Base-by-base conservation (phyloP, 352 stramenopile genomes). In the Globisporangium acanthophoron region DNA sequence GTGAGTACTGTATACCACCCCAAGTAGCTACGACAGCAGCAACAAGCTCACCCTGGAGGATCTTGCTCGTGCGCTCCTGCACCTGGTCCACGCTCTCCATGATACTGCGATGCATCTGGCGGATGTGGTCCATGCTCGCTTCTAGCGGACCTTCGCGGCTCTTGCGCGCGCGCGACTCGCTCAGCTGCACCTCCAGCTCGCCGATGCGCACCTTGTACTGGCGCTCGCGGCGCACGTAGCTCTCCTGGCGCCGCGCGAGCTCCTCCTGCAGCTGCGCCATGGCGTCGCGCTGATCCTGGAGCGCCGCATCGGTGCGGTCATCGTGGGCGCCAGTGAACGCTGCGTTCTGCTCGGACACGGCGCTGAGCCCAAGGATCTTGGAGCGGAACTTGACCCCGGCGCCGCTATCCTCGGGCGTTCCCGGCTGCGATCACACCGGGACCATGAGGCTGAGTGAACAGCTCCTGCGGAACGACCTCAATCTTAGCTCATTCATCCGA, bases 71-170 rank as follows among this genome's bases (percentile, higher is more conserved):
- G 37, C 84, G 83, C 13, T 94, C 82, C 54, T 97, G 88, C n/a
- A 97, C 86, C 64, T 94, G 76, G 47, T 90, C 86, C 16, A 98
- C 86, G 67, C 88, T 97, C 39, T 85, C 72, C 6, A 97, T 70
- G 62, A 98, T 96, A 45, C 70, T 76, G 41, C 69, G 73, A 43
- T 97, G 90, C 73, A 96, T 88, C n/a, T 69, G 47, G 3, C 88
- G 88, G 13, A 97, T 72, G 18, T 85, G 77, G 47, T 85, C 68
- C 72, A 96, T 90, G 8, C 79, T 85, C n/a, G 70, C 69, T 27
- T 97, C 87, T 0, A 88, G 51, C 13, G 79, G 74, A 5, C 66
- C 74, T 37, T 92, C 78, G 47, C 87, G 85, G 60, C 70, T 80
- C 52, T 88, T 86, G 56, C 87, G 92, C 16, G 75, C 70, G n/a